Evolutionary conservation across 2,329 filamentous ascomycete species (phyloP).

Genomic region (Fusarium sp.): DNA sequence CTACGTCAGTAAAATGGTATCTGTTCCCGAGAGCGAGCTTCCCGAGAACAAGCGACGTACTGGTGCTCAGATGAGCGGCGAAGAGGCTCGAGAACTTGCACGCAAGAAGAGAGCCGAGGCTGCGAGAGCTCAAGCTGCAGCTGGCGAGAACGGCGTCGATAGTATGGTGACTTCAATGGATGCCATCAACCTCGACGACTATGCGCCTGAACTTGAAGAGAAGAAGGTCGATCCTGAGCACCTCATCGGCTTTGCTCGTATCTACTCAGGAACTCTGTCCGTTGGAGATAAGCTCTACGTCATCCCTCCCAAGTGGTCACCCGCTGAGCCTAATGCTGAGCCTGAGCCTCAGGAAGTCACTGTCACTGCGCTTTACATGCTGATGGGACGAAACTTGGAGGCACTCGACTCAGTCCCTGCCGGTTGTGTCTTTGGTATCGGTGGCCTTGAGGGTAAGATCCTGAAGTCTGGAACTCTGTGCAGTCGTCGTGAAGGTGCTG

Average conservation of each 20-base stretch:
- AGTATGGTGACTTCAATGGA: slow-evolving; percentile 70
- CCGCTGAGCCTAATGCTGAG: slow-evolving; percentile 75
- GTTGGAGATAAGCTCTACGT: slow-evolving; percentile 94
- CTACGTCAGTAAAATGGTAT: slow-evolving; percentile 99
- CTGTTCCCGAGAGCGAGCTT: slow-evolving; percentile 90
- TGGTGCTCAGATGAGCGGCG: slow-evolving; percentile 77
- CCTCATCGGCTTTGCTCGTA: slow-evolving; percentile 91
- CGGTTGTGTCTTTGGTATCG: slow-evolving; percentile 94
- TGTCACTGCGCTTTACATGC: slow-evolving; percentile 88
- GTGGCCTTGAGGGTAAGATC: slow-evolving; percentile 90
- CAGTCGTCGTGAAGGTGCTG: slow-evolving; percentile 83
- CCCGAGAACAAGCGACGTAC: slow-evolving; percentile 82
- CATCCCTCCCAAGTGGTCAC: slow-evolving; percentile 91
- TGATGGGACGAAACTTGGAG: slow-evolving; percentile 94
- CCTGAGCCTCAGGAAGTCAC: slow-evolving; percentile 85
- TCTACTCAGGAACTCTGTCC: slow-evolving; percentile 89
- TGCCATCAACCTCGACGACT: slow-evolving; percentile 68
- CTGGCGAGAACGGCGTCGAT: slow-evolving; percentile 61
- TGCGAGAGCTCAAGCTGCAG: slow-evolving; percentile 77
- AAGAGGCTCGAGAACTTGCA: slow-evolving; percentile 89
- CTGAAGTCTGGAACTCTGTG: slow-evolving; percentile 95
- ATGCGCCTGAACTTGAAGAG: slow-evolving; percentile 59
- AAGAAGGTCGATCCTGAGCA: slow-evolving; percentile 81
- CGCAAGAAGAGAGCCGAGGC: slow-evolving; percentile 91
- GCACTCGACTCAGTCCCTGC: slow-evolving; percentile 86